phyloP scores from a whole-genome alignment of 805 yeast genomes.

The Nakazawaea wickerhamii region DNA sequence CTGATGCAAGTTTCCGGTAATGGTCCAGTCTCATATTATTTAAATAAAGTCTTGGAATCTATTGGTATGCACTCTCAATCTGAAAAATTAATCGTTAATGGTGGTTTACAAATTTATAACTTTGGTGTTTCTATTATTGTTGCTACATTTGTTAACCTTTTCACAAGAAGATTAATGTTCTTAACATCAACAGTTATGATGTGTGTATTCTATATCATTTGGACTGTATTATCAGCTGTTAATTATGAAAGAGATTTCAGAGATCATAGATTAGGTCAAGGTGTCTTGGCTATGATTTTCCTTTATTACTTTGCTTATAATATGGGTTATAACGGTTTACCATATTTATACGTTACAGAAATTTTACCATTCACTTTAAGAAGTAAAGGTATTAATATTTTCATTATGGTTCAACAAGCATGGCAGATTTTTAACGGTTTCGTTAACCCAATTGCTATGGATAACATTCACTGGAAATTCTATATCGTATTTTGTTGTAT shows the following conservation, averaged over 20 bases:
- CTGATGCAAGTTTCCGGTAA: constrained; percentile 40
- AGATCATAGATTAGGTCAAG: constrained; percentile 36
- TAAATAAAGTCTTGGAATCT: constrained; percentile 41
- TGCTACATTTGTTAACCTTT: constrained; percentile 22
- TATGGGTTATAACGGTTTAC: constrained; percentile 39
- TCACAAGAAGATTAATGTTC: constrained; percentile 34
- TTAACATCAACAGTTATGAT: constrained; percentile 30
- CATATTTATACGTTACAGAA: constrained; percentile 41
- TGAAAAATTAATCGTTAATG: constrained; percentile 44
- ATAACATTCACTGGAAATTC: constrained; percentile 30
- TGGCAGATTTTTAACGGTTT: constrained; percentile 28
- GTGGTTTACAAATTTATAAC: constrained; percentile 44
- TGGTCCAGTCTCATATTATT: constrained; percentile 43
- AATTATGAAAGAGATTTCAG: constrained; percentile 36
- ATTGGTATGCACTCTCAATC: constrained; percentile 47
- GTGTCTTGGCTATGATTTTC: constrained; percentile 48
- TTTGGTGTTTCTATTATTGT: constrained; percentile 28
- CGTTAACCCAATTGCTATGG: constrained; percentile 31
- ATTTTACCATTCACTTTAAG: constrained; percentile 24
- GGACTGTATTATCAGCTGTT: constrained; percentile 42
- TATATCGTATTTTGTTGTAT: constrained; percentile 31
- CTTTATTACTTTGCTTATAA: constrained; percentile 37
- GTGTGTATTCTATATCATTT: constrained; percentile 33
- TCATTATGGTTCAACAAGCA: constrained; percentile 19
- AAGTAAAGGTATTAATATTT: constrained; percentile 21